These are phyloP conservation scores for Leptomonas pyrrhocoris DNA, from an alignment of 208 protist species.

Conservation along the genomic window DNA sequence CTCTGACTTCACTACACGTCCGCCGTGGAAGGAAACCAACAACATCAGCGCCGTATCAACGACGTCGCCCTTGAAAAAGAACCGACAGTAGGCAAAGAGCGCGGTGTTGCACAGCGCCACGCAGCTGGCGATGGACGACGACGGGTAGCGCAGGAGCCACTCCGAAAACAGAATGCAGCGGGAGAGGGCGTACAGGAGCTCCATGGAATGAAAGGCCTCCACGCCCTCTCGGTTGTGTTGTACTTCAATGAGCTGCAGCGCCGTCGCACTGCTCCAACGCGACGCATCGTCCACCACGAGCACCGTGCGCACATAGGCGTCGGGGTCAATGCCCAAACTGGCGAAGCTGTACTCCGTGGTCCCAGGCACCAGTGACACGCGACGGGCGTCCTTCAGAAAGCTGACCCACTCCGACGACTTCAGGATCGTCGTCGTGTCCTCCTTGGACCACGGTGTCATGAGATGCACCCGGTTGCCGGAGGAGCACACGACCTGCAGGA, in stretches of 20 bases:
- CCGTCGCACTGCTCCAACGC: conserved; percentile 46
- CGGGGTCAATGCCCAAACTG: conserved; percentile 38
- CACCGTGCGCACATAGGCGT: conserved; percentile 42
- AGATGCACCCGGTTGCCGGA: conserved; percentile 59
- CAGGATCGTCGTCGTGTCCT: conserved; percentile 42
- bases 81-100: conserved; percentile 67
- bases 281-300: conserved; percentile 45
- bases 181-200: conserved; percentile 71
- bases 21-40: conserved; percentile 56
- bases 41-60: conserved; percentile 34
- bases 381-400: conserved; percentile 46
- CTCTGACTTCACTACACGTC: conserved; percentile 35
- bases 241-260: conserved; percentile 54
- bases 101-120: conserved; percentile 40
- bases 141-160: conserved; percentile 72
- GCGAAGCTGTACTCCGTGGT: conserved; percentile 34
- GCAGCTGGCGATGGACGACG: conserved; percentile 54
- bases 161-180: conserved; percentile 64
- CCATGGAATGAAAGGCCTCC: conserved; percentile 42
- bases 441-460: conserved; percentile 50
- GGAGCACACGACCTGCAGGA: conserved; percentile 66
- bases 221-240: conserved; percentile 29
- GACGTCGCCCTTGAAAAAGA: conserved; percentile 36
- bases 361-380: conserved; percentile 42
- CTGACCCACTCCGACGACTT: conserved; percentile 52